Base-by-base conservation (phyloP, 208 protist genomes). In the Trypanosoma vivax region DNA sequence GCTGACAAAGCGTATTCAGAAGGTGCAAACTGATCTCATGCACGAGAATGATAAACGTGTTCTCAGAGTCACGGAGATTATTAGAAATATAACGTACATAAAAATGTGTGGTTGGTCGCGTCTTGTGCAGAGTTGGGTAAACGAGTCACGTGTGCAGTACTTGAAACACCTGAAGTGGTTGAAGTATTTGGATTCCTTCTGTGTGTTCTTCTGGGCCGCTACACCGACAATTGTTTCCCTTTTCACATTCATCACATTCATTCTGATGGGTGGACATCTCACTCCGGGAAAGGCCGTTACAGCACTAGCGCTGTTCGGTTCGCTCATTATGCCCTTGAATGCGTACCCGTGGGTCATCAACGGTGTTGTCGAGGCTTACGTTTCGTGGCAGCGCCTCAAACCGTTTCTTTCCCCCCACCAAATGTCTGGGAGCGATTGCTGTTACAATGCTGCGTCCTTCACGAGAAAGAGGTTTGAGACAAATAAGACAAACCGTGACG, bases 291-390 rank as follows among this genome's bases (percentile, higher is more conserved):
- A 60, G 29, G 64, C 64, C 11, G 33, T 71, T 16, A 60, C 49
- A 10, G 53, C 57, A 7, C 33, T 71, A 24, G 38, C 64, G 6
- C 49, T 71, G 2, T 71, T 71, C 30, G 49, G 24, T 34, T 52
- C 46, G 5, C 41, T 71, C 18, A 65, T 63, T 46, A 13, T 58
- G 1, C 57, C 64, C 9, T 46, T 71, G 24, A 71, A 71, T 47
- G 64, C 64, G 19, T 71, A 65, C 42, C 64, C 64, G 2, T 71
- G 45, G 45, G 64, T 71, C 11, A 59, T 71, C 18, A 71, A 65
- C 41, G 64, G 64, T 23, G n/a, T 54, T 7, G 23, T 63, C 7
- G 64, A 71, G 38, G 55, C 57, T 5, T 65, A 53, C 35, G 64
- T 71, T n/a, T 71, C 64, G 24, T 63, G 50, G 56, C 10, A 34